Base-by-base conservation (phyloP, 2,329 filamentous ascomycete genomes). In the Beauveria pseudobassiana region DNA sequence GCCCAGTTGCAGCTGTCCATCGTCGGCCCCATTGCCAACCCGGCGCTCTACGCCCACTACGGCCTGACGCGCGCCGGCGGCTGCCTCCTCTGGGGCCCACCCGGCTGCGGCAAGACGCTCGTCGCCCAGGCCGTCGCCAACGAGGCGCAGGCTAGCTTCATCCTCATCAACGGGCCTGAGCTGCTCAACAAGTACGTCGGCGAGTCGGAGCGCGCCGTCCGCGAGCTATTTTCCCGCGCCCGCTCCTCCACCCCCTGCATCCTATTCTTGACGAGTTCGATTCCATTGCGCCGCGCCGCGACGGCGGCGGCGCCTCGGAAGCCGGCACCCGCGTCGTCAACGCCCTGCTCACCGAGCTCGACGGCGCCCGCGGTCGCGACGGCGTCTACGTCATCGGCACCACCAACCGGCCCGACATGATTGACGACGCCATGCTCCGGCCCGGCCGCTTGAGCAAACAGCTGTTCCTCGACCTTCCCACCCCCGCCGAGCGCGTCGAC, bases 171-270 rank as follows among this genome's bases (percentile, higher is more conserved):
- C 75, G 95, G 95, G 0, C 95, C 95, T 0, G 95, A 99, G 73
- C 80, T 99, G 10, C 83, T 99, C 51, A 98, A 98, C 80, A 99
- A 98, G 75, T 99, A 93, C 72, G 93, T 99, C 10, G 95, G 95
- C 67, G 95, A 99, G 75, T 96, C 91, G 7, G 95, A 99, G 76
- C 88, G 93, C 12, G 91, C 93, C 0, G 89, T 99, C 1, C 87
- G 95, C 24, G 91, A 96, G 72, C 89, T 98, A 0, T 99, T 99
- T 74, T 85, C 87, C 65, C 88, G 93, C 18, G 95, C 95, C 1
- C 85, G 93, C 57, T 89, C 89, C 1, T 93, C 89, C 8, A 84
- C 92, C 0, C 95, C 95, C 1, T 98, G 93, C 71, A 91, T 99
- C 60, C 87, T 99, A 63, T 98, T 99, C 82, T 98, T 71, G 95